Evolutionary conservation across 768 basidiomycete species (phyloP).

Genomic region (Trichaptum fuscoviolaceum): DNA sequence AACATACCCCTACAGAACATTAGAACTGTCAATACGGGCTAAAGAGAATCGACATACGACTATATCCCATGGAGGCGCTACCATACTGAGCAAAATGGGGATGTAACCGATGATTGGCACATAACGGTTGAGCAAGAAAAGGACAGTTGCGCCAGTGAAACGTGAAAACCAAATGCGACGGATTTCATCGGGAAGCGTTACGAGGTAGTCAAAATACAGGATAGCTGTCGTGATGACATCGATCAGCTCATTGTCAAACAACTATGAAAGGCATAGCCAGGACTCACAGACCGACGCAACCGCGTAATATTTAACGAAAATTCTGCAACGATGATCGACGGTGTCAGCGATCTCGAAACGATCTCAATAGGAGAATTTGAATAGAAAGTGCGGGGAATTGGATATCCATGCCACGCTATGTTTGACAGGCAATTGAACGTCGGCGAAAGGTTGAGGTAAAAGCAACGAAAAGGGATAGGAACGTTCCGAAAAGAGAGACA

Average conservation of each 20-base stretch:
- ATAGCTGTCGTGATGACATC: not conserved
- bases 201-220: constrained; percentile 3
- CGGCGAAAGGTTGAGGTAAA: not conserved
- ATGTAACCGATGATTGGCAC: not conserved
- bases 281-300: constrained; percentile 2
- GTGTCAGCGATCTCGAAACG: not conserved
- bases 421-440: not conserved
- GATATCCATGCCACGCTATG: not conserved
- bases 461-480: not conserved
- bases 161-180: not conserved
- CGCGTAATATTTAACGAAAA: constrained; percentile 1
- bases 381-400: not conserved
- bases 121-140: constrained; percentile 2
- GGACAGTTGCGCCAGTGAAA: not conserved
- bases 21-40: not conserved
- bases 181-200: constrained; percentile 1
- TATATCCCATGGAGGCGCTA: constrained; percentile 4
- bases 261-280: not conserved
- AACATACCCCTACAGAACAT: not conserved
- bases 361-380: not conserved
- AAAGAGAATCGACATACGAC: not conserved
- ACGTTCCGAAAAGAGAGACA: not conserved
- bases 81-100: not conserved
- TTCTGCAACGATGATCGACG: not conserved
- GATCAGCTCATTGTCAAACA: not conserved